Evolutionary conservation across 257 asterid genomes (phyloP), one percentile per base, ranked within the genome.

Genomic region (Solanum lignicaule): DNA sequence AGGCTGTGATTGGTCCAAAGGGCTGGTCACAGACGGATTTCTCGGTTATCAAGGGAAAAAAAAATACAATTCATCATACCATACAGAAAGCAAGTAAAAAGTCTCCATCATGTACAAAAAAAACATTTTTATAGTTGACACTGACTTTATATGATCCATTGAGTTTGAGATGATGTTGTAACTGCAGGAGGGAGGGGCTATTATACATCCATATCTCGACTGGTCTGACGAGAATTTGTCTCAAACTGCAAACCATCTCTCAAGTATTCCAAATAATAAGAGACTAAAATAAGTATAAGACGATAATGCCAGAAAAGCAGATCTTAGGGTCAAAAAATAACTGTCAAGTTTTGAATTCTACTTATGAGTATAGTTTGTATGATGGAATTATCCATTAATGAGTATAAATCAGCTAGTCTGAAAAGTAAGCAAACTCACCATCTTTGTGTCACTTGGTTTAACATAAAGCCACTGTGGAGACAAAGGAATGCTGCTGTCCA

Each of bases 401-500:
- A 25, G 52, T 43, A 43, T 43, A 33, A 84, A 25, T 36, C 20
- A 65, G 25, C 7, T 38, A 46, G 38, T 12, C 62, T 74, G 48
- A 39, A 39, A 86, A 31, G 35, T 46, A 46, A 46, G 20, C 58
- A 46, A 81, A 88, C 91, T 93, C 90, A 95, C 99, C 93, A 85
- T 88, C 87, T 94, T 97, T 85, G 94, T 89, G 74, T 97, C 99
- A 91, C 86, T 94, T 69, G 98, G 97, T 91, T 91, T 97, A 84
- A 96, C 93, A 89, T 95, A 95, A 69, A 95, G 93, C 99, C 99
- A 97, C 89, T 97, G 99, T 0, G 99, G 99, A 92, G 99, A 97
- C 91, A 97, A 88, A 11, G 99, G 99, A 79, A 97, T 97, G 92
- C 89, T 89, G 92, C 87, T 96, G 88, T 97, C 99, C 23, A 94